Evolutionary conservation across 2,329 filamentous ascomycete species (phyloP), one percentile per base, ranked within the genome.

Genomic region (Alternaria gaisen): DNA sequence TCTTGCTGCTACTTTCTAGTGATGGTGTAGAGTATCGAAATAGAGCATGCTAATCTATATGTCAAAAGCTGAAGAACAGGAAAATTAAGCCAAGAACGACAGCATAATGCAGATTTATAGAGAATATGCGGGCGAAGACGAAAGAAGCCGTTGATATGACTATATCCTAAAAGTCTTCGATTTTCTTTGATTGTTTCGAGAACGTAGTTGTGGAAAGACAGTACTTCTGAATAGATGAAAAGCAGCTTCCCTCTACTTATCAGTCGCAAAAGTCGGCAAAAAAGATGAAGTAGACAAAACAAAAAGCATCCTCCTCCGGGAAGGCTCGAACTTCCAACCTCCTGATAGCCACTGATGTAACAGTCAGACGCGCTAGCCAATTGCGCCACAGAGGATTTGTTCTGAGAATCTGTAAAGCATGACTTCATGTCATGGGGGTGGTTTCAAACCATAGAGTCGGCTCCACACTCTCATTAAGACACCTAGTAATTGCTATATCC

Each of bases 351-450:
- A 61, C 44, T 48, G 34, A 14, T 43, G 54, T 85, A 86, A 86
- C 84, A 86, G 84, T 85, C 84, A 82, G 80, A 86, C 84, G 84
- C 84, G 83, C 84, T 86, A 86, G 82, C 84, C 84, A 85, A 79
- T 79, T 79, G 76, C 77, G 77, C 76, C 76, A 79, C 71, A 73
- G 76, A 76, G 75, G 75, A 78, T 58, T 36, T 59, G 41, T 55
- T 38, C 16, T 9, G 16, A 30, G n/a, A 38, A 4, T 10, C n/a
- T 38, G 16, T 18, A 38, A 38, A 38, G n/a, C 5, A 38, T 9
- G n/a, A 20, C 10, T 12, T 41, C n/a, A 41, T 20, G 38, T 5
- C n/a, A 11, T 10, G 18, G 18, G 20, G 9, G 10, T 22, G 18
- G 40, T 22, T 8, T n/a, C 20, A 20, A 24, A 16, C 14, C 12